Evolutionary conservation across 2,329 filamentous ascomycete species (phyloP), one percentile per base, ranked within the genome.

Genomic region (Parafenestella ontariensis): DNA sequence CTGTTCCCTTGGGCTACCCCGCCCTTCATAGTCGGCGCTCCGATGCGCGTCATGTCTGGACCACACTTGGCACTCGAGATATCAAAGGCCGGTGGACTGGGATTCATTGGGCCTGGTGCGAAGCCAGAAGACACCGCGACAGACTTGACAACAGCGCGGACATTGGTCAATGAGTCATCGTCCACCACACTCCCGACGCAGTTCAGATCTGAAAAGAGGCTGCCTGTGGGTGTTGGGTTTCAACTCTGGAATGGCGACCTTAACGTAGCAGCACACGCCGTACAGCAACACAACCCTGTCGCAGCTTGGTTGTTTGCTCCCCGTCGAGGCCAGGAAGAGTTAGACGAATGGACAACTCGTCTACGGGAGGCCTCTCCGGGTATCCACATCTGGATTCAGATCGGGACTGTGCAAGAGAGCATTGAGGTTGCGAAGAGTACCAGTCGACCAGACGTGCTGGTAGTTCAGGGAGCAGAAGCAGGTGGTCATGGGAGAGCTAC

Each of bases 301-400:
- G 86, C 84, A 0, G 77, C 87, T 1, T 89, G 87, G 87, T 78
- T 90, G 18, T 89, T 89, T 65, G 87, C 87, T 3, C 86, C 86
- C 5, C 72, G 54, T 15, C 7, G 78, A 5, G 58, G 54, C 20
- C 52, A 71, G 26, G 62, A 76, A 28, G 73, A 77, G 23, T 59
- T 71, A 51, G 61, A 58, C 43, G 68, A 29, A 43, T 76, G 64
- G 71, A 67, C 68, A 42, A 61, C 43, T 28, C 69, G 64, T 15
- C 62, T 69, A 13, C 69, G 74, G 24, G 52, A 61, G 5, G 69
- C 56, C 15, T 73, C 73, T 66, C 18, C 76, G 51, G 65, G 66
- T 29, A 81, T 54, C 7, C 76, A 78, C 48, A 80, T 87, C 10
- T 85, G 86, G 65, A 78, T 87, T 1, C 86, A 88, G 69, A 79